Evolutionary conservation across 176 grass and related monocot species (phyloP).

Genomic region (Carex scoparia): DNA sequence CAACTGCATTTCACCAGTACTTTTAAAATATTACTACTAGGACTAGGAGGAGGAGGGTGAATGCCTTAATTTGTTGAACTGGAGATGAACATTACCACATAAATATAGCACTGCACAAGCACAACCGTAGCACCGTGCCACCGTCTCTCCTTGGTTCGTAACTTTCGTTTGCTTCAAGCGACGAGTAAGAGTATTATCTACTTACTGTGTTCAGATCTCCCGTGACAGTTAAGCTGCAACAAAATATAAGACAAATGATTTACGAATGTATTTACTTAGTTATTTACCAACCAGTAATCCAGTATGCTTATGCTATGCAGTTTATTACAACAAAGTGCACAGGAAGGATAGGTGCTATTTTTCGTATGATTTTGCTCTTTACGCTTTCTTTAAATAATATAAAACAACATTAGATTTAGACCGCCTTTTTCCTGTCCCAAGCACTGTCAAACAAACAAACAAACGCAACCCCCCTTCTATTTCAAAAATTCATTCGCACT

Average conservation of each 20-base stretch:
- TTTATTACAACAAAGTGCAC: not conserved
- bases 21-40: not conserved
- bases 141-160: not conserved
- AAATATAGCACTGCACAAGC: not conserved
- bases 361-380: constrained; percentile 13
- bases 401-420: constrained; percentile 22
- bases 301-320: too few relatives aligned
- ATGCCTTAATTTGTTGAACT: not conserved
- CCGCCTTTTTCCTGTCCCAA: constrained; percentile 23
- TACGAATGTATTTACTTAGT: not conserved
- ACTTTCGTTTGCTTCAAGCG: constrained; percentile 25
- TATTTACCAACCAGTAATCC: not conserved
- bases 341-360: not conserved
- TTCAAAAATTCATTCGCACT: constrained; percentile 22
- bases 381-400: constrained; percentile 24
- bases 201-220: not conserved
- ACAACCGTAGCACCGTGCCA: not conserved
- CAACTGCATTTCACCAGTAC: not conserved
- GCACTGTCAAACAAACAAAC: not conserved
- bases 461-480: not conserved
- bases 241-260: not conserved
- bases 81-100: not conserved
- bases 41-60: not conserved
- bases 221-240: not conserved
- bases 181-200: not conserved